A percentile compares a stretch with the other conserved stretches of the same genome.
Conservation (phyloP, 2,329 filamentous ascomycete genomes). For the Exophiala sideris region DNA sequence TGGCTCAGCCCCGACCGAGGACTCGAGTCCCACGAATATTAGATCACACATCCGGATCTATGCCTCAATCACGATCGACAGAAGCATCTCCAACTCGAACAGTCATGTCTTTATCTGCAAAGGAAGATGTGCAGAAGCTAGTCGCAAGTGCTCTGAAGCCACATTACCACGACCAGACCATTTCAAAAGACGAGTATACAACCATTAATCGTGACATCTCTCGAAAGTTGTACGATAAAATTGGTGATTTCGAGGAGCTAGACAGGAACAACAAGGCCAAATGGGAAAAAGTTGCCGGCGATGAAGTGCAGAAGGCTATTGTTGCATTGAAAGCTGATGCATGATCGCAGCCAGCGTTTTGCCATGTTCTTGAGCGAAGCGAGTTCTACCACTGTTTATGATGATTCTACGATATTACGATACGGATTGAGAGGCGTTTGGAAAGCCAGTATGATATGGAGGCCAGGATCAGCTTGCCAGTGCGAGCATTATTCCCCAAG, state of each 20-base stretch:
- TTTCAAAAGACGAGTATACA: slow-evolving; percentile 87
- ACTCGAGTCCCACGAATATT: slow-evolving; percentile 25
- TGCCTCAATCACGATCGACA: slow-evolving; percentile 48
- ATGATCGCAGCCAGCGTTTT: slow-evolving; percentile 1
- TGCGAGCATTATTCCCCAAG: background rate
- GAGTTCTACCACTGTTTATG: slow-evolving; percentile 2
- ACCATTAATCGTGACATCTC: slow-evolving; percentile 88
- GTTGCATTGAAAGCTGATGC: slow-evolving; percentile 23
- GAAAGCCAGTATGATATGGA: background rate
- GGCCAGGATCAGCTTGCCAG: background rate
- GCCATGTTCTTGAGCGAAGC: slow-evolving; percentile 6
- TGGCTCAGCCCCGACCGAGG: slow-evolving; percentile 24
- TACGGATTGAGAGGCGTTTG: slow-evolving; percentile 1
- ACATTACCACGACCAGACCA: slow-evolving; percentile 72
- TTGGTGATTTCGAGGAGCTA: slow-evolving; percentile 55
- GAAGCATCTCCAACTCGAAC: slow-evolving; percentile 67
- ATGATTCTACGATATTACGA: slow-evolving; percentile 19
- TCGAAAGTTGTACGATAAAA: slow-evolving; percentile 74
- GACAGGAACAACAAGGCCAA: slow-evolving; percentile 63
- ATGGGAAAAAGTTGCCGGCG: slow-evolving; percentile 72
- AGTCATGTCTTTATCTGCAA: slow-evolving; percentile 72
- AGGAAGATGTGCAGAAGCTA: slow-evolving; percentile 83
- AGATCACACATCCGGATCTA: slow-evolving; percentile 37
- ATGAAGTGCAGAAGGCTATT: slow-evolving; percentile 72
- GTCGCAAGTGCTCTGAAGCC: slow-evolving; percentile 80